Evolutionary conservation across 495 filamentous ascomycete genomes (phyloP).

Genomic region (Penicillium herquei): DNA sequence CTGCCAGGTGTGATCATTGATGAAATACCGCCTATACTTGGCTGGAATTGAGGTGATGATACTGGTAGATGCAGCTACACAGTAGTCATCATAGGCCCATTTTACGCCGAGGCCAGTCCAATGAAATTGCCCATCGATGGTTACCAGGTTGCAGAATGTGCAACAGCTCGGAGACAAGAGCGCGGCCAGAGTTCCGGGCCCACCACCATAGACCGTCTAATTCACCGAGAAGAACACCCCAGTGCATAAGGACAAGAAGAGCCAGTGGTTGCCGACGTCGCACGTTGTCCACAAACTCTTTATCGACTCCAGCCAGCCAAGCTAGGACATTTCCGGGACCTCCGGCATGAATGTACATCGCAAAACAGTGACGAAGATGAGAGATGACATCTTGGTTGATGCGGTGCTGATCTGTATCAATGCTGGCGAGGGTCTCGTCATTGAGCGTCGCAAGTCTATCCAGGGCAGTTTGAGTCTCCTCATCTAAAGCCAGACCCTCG

Average conservation of each 20-base stretch:
- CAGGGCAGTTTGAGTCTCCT: slow-evolving; percentile 16
- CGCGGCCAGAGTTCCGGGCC: slow-evolving; percentile 24
- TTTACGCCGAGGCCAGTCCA: slow-evolving; percentile 22
- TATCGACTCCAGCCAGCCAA: slow-evolving; percentile 29
- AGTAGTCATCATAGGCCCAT: neutral
- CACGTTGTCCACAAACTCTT: slow-evolving; percentile 23
- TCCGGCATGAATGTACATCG: slow-evolving; percentile 16
- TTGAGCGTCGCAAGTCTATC: slow-evolving; percentile 18
- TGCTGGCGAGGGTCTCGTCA: slow-evolving; percentile 8
- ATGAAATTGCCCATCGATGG: slow-evolving; percentile 20
- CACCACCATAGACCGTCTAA: slow-evolving; percentile 29
- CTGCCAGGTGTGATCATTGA: too few species aligned
- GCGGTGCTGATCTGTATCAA: slow-evolving; percentile 12
- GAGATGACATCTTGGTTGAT: slow-evolving; percentile 25
- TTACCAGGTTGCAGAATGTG: slow-evolving; percentile 5
- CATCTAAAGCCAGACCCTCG: slow-evolving; percentile 11
- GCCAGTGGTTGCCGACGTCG: slow-evolving; percentile 22
- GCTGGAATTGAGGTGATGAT: too few species aligned
- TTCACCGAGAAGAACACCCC: slow-evolving; percentile 26
- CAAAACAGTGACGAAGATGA: slow-evolving; percentile 25
- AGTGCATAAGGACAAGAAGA: slow-evolving; percentile 29
- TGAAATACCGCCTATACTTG: too few species aligned
- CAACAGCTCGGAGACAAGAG: slow-evolving; percentile 24
- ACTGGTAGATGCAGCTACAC: too few species aligned
- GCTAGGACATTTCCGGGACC: slow-evolving; percentile 27